Conservation (phyloP, 495 filamentous ascomycete genomes). For the Hyphodiscus hymeniophilus region DNA sequence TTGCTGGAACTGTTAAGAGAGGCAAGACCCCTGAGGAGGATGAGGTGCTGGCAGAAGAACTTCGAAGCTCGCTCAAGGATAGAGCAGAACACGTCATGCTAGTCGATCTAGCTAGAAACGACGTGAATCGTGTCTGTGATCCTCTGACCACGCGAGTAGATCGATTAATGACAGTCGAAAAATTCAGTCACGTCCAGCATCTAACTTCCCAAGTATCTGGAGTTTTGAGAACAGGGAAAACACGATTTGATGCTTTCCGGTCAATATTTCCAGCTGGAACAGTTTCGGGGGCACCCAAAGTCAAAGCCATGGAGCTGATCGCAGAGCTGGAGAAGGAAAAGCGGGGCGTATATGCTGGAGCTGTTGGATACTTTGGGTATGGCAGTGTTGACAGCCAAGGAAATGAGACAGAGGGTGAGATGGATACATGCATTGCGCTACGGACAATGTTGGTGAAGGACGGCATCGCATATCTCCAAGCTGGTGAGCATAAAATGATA, state of each 20-base stretch:
- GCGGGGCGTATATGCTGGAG: constrained; percentile 92
- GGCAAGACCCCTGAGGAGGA: constrained; percentile 77
- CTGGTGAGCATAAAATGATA: constrained; percentile 36
- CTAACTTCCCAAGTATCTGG: constrained; percentile 92
- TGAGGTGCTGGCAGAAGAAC: constrained; percentile 64
- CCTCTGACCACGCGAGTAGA: constrained; percentile 83
- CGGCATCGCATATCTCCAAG: constrained; percentile 84
- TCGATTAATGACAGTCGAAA: constrained; percentile 89
- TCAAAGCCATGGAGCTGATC: constrained; percentile 93
- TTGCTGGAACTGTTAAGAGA: constrained; percentile 88
- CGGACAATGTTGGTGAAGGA: constrained; percentile 94
- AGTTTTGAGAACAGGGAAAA: constrained; percentile 69
- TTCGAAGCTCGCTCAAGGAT: constrained; percentile 79
- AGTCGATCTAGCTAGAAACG: constrained; percentile 94
- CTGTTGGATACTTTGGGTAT: constrained; percentile 88
- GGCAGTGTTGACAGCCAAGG: constrained; percentile 39
- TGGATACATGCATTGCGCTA: constrained; percentile 98
- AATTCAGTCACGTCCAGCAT: constrained; percentile 95
- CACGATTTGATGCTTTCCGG: constrained; percentile 90
- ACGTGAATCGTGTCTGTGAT: constrained; percentile 93
- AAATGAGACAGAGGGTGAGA: constrained; percentile 59
- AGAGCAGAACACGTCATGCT: constrained; percentile 98
- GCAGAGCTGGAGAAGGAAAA: constrained; percentile 91
- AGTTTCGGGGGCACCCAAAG: constrained; percentile 90
- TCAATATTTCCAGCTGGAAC: constrained; percentile 95